Evolutionary conservation across 352 stramenopile species (phyloP).

Genomic region (Phytophthora megakarya): DNA sequence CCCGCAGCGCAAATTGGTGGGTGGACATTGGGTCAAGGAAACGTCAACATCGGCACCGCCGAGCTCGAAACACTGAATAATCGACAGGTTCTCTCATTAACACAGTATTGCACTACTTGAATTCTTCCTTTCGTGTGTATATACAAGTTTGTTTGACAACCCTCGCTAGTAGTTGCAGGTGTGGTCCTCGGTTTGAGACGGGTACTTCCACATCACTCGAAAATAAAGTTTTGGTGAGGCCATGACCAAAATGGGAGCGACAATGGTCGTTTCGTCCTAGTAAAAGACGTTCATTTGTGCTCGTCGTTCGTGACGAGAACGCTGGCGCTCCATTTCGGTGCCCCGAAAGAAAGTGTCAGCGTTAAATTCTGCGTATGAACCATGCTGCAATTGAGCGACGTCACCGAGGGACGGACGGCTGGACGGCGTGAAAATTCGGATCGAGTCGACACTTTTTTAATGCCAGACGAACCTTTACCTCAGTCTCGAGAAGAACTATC

Average conservation of each 20-base stretch:
- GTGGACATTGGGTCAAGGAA: constrained; percentile 20
- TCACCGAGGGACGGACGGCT: constrained; percentile 25
- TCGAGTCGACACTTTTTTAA: background rate
- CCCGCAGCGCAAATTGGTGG: constrained; percentile 34
- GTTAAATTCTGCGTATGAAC: constrained; percentile 13
- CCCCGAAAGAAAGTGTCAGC: background rate
- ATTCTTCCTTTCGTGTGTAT: no score
- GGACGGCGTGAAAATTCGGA: constrained; percentile 7
- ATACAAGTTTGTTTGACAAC: no score
- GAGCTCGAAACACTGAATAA: constrained; percentile 10
- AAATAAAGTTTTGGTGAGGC: background rate
- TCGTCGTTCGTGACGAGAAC: constrained; percentile 7
- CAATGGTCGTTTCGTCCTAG: background rate
- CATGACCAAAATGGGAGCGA: background rate
- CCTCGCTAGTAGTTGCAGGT: no score
- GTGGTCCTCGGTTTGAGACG: background rate
- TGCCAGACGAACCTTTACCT: background rate
- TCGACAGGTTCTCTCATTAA: background rate
- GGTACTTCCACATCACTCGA: background rate
- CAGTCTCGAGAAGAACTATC: background rate
- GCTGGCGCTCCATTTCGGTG: constrained; percentile 4
- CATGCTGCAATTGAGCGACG: constrained; percentile 21
- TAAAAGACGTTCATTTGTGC: background rate
- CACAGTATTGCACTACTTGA: background rate
- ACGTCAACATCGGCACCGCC: constrained; percentile 5